phyloP scores from a whole-genome alignment of 2,329 filamentous ascomycete species.

The Akanthomyces uredinophilus region DNA sequence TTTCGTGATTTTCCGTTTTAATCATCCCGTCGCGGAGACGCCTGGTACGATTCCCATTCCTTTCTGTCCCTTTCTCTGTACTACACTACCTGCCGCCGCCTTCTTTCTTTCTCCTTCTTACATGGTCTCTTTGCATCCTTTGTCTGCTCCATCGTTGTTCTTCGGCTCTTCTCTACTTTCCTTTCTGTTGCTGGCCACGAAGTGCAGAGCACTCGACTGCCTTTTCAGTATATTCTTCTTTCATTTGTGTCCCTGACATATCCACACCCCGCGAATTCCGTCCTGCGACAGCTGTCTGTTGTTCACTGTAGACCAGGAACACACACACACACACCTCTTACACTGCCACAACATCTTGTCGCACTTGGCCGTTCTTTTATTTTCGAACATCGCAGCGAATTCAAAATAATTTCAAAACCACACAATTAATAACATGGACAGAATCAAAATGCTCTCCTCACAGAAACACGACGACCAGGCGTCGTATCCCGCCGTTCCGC shows the following conservation, averaged over 20 bases:
- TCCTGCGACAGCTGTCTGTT: not conserved
- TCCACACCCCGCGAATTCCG: not conserved
- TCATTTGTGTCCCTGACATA: not conserved
- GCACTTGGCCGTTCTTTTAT: not conserved
- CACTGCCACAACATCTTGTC: slow-evolving; percentile 3
- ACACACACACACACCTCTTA: slow-evolving; percentile 8
- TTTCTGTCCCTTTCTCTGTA: not conserved
- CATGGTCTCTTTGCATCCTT: slow-evolving; percentile 1
- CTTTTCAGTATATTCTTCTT: not conserved
- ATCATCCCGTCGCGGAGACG: not conserved
- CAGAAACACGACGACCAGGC: slow-evolving; percentile 27
- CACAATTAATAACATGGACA: slow-evolving; percentile 24
- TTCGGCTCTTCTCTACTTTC: not conserved
- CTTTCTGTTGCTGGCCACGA: not conserved
- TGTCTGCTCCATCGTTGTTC: not conserved
- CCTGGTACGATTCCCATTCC: not conserved
- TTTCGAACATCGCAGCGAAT: not conserved
- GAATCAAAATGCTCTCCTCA: slow-evolving; percentile 34
- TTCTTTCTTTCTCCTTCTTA: slow-evolving; percentile 6
- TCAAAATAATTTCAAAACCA: not conserved
- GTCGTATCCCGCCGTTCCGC: slow-evolving; percentile 34
- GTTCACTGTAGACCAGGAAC: slow-evolving; percentile 16
- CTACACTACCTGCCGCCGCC: slow-evolving; percentile 21
- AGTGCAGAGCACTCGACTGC: not conserved
- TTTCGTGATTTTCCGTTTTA: slow-evolving; percentile 2